phyloP scores from a whole-genome alignment of 2,329 filamentous ascomycete species.

The Ilyonectria sp. region DNA sequence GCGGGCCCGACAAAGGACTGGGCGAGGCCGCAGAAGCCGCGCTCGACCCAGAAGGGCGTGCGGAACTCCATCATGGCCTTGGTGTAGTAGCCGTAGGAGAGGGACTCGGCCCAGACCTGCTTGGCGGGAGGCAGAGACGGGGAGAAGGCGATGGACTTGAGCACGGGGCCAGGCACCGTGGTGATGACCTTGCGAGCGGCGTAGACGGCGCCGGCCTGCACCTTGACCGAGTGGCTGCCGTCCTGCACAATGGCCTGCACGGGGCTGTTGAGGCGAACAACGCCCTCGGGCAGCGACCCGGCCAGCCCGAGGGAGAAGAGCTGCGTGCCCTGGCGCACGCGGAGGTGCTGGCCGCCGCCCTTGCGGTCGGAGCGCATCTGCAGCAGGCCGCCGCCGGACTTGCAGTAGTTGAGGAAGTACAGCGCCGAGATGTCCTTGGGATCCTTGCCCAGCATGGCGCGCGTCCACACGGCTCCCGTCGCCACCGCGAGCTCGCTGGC shows the following conservation, averaged over 20 bases:
- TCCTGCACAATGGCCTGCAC: constrained; percentile 52
- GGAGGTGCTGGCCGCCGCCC: constrained; percentile 67
- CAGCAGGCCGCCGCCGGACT: constrained; percentile 65
- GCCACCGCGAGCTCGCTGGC: constrained; percentile 33
- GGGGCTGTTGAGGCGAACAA: constrained; percentile 49
- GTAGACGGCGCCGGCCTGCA: constrained; percentile 48
- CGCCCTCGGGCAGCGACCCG: constrained; percentile 47
- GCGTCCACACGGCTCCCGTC: constrained; percentile 60
- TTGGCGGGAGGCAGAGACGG: constrained; percentile 62
- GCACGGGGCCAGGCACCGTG: constrained; percentile 63
- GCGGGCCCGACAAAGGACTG: constrained; percentile 63
- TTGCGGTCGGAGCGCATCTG: constrained; percentile 68
- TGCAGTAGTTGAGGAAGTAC: constrained; percentile 71
- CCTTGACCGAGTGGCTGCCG: constrained; percentile 39
- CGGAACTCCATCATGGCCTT: constrained; percentile 64
- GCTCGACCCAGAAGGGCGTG: constrained; percentile 56
- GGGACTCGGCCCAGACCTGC: constrained; percentile 50
- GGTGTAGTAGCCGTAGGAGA: constrained; percentile 63
- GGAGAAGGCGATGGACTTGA: constrained; percentile 61
- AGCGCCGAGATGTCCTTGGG: constrained; percentile 65
- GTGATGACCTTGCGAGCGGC: constrained; percentile 62
- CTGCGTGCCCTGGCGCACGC: constrained; percentile 64
- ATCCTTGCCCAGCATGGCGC: constrained; percentile 66
- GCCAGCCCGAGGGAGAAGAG: constrained; percentile 57
- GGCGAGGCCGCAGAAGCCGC: constrained; percentile 61